Evolutionary conservation across 108 stramenopile genomes (phyloP), one percentile per base, ranked within the genome.

Genomic region (Stephanodiscus triporus): DNA sequence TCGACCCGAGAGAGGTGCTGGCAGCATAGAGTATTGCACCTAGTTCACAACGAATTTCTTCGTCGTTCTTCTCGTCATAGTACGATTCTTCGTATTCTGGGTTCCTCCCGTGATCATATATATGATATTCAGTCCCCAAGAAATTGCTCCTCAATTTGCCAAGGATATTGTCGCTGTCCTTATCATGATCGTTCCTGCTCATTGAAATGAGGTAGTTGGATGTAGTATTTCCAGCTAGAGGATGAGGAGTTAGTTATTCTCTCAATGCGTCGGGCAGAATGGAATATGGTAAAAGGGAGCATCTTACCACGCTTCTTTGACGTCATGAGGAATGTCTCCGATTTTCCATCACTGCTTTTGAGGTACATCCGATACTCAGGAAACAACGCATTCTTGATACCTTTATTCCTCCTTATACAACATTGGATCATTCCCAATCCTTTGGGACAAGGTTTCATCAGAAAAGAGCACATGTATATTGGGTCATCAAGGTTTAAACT

Each of bases 121-220:
- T 75, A 49, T 86, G 86, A 72, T 93, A 97, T 74, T 96, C 95
- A 8, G 95, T 97, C 17, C 94, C 95, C 8, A 91, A 62, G 59
- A 96, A 96, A 80, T 96, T 96, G 38, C 89, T 84, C 45, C 96
- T 73, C 27, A 97, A 72, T 59, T 97, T 97, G 23, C 96, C 96
- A 14, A 96, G 59, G 59, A 85, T 95, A 73, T 89, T 85, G 51
- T 72, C 36, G 58, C 89, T 85, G 40, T 77, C 70, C 54, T 89
- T 76, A 67, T 84, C 83, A 63, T 88, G 84, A 62, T 97, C 95
- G 22, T 88, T 87, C 24, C 84, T 63, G 34, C 82, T 73, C 86
- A 88, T 91, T 7, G 89, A 87, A 20, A 97, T 86, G 34, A 93
- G 76, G 73, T 96, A 97, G 66, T 97, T 96, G 23, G 92, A 90